Conservation (phyloP, 176 grass and related monocot genomes). For the Juncus inflexus region DNA sequence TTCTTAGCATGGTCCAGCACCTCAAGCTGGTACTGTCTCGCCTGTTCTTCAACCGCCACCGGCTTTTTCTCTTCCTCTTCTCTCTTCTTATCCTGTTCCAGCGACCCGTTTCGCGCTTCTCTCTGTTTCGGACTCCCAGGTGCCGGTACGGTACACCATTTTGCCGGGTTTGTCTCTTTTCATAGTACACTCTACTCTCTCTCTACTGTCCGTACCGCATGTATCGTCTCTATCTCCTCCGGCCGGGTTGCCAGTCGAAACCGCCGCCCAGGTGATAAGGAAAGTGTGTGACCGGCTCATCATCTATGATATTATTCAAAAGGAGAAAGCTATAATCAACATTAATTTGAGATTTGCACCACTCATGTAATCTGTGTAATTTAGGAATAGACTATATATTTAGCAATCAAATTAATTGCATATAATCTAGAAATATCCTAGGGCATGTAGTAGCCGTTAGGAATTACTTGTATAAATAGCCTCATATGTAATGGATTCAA, state of each 20-base stretch:
- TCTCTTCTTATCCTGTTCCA: slow-evolving; percentile 38
- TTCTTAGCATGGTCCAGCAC: slow-evolving; percentile 93
- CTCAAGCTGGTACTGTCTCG: slow-evolving; percentile 86
- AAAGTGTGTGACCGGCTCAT: no score
- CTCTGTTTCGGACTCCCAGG: slow-evolving; percentile 64
- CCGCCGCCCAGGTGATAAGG: slow-evolving; percentile 34
- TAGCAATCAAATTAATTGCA: no score
- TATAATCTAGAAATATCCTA: no score
- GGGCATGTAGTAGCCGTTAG: no score
- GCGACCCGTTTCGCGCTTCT: slow-evolving; percentile 49
- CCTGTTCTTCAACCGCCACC: slow-evolving; percentile 66
- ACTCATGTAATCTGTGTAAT: no score
- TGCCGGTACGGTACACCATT: slow-evolving; percentile 76
- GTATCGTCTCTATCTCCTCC: slow-evolving; percentile 57
- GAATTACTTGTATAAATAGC: no score
- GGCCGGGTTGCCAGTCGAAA: slow-evolving; percentile 44
- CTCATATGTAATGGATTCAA: no score
- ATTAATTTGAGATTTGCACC: no score
- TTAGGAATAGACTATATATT: no score
- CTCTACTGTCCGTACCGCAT: slow-evolving; percentile 35
- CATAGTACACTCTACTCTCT: slow-evolving; percentile 74
- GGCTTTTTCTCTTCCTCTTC: slow-evolving; percentile 44
- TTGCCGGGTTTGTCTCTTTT: slow-evolving; percentile 75
- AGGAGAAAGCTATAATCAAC: no score
- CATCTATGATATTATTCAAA: no score